A percentile compares a stretch with the other conserved stretches of the same genome.
phyloP scores from a whole-genome alignment of 2,329 filamentous ascomycete species.

The Cladobotryum mycophilum region DNA sequence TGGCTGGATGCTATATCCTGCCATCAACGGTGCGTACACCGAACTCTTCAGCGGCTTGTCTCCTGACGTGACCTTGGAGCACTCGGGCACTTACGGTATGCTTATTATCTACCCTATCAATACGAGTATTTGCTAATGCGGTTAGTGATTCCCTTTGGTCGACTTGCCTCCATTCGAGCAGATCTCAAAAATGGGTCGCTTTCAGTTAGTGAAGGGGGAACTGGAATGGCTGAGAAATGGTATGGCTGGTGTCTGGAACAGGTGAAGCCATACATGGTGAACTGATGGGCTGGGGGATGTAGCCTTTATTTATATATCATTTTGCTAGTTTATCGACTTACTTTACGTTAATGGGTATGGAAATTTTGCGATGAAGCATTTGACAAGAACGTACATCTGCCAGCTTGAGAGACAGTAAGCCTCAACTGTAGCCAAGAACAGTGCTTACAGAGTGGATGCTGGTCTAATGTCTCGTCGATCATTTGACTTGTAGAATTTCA shows the following conservation, averaged over 20 bases:
- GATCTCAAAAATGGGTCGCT: constrained; percentile 3
- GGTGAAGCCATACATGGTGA: constrained; percentile 1
- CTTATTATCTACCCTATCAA: neutral
- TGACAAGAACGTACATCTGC: too few relatives aligned
- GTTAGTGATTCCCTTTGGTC: constrained; percentile 6
- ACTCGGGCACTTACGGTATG: constrained; percentile 6
- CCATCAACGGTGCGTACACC: constrained; percentile 9
- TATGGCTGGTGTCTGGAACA: constrained; percentile 8
- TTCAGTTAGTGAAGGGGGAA: constrained; percentile 2
- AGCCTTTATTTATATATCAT: too few relatives aligned
- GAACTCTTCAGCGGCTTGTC: constrained; percentile 9
- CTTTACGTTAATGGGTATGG: too few relatives aligned
- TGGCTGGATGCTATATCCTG: neutral
- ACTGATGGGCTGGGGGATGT: too few relatives aligned
- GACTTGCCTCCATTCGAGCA: constrained; percentile 3
- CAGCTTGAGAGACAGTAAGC: too few relatives aligned
- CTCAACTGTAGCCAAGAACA: too few relatives aligned
- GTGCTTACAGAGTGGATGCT: too few relatives aligned
- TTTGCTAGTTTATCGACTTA: too few relatives aligned
- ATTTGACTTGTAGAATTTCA: too few relatives aligned
- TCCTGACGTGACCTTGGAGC: constrained; percentile 2
- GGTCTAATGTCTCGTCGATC: too few relatives aligned
- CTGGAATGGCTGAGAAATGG: constrained; percentile 6
- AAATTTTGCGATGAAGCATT: too few relatives aligned
- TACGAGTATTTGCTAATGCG: too few relatives aligned